Evolutionary conservation across 2,329 filamentous ascomycete species (phyloP).

Genomic region (Aureobasidium sp.): DNA sequence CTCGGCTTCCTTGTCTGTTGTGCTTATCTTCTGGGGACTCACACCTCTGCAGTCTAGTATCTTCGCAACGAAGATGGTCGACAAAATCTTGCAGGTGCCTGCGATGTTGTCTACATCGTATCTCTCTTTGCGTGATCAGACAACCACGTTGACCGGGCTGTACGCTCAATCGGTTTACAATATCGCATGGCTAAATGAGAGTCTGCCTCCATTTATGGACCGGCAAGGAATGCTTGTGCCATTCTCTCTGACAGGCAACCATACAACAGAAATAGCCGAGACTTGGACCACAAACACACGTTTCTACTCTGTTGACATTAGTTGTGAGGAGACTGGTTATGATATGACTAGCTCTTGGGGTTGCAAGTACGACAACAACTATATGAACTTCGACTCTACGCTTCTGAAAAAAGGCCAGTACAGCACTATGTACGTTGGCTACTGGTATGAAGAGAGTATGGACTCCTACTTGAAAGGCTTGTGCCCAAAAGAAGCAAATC

Average conservation of each 20-base stretch:
- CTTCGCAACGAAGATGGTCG: slow-evolving; percentile 35
- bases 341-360: neutral
- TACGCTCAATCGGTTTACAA: slow-evolving; percentile 41
- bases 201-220: slow-evolving; percentile 37
- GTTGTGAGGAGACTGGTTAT: neutral
- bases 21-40: slow-evolving; percentile 48
- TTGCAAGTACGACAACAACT: neutral
- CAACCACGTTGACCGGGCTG: slow-evolving; percentile 24
- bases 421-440: neutral
- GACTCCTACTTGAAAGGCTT: neutral
- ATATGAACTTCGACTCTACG: neutral
- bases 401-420: neutral
- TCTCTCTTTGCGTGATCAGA: slow-evolving; percentile 26
- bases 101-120: slow-evolving; percentile 23
- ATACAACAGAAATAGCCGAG: neutral
- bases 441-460: slow-evolving; percentile 10
- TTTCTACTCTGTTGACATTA: slow-evolving; percentile 28
- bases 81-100: neutral
- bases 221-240: slow-evolving; percentile 37
- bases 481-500: slow-evolving; percentile 1
- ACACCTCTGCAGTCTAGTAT: slow-evolving; percentile 51
- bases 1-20: slow-evolving; percentile 38
- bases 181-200: slow-evolving; percentile 40
- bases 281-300: slow-evolving; percentile 25
- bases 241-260: slow-evolving; percentile 25